These are phyloP conservation scores for Chlamydomonas eustigma DNA, from an alignment of 139 green algal genomes.

Conservation along the genomic window DNA sequence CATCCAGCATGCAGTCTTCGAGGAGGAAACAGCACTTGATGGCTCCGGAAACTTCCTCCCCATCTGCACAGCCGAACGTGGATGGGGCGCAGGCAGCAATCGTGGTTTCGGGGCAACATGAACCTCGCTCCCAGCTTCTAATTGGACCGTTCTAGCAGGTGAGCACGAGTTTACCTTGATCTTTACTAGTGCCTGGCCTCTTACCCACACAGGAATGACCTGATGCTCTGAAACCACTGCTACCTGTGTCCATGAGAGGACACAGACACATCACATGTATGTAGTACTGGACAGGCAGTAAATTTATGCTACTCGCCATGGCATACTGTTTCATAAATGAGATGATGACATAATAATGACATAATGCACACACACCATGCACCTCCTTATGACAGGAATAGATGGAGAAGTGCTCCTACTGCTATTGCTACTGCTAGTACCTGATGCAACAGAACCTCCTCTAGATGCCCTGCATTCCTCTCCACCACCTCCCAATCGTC, in stretches of 20 bases:
- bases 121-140: constrained; percentile 65
- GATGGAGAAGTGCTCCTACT: background rate
- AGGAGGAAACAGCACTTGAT: background rate
- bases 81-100: background rate
- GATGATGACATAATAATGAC: background rate
- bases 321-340: background rate
- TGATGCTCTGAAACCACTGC: constrained; percentile 59
- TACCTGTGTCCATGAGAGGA: constrained; percentile 40
- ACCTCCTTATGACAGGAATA: background rate
- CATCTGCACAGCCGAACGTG: background rate
- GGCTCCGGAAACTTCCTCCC: background rate
- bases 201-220: constrained; percentile 65
- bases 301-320: no score
- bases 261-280: no score
- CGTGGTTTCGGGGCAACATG: constrained; percentile 65
- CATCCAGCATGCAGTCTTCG: background rate
- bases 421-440: constrained; percentile 16
- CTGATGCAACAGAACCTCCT: constrained; percentile 71
- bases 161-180: background rate
- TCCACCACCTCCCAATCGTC: constrained; percentile 88
- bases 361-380: background rate
- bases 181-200: constrained; percentile 10
- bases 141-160: constrained; percentile 32
- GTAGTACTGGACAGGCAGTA: no score
- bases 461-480: constrained; percentile 68